Evolutionary conservation across 305 asterid species (phyloP).

Genomic region (Rubia peregrina): DNA sequence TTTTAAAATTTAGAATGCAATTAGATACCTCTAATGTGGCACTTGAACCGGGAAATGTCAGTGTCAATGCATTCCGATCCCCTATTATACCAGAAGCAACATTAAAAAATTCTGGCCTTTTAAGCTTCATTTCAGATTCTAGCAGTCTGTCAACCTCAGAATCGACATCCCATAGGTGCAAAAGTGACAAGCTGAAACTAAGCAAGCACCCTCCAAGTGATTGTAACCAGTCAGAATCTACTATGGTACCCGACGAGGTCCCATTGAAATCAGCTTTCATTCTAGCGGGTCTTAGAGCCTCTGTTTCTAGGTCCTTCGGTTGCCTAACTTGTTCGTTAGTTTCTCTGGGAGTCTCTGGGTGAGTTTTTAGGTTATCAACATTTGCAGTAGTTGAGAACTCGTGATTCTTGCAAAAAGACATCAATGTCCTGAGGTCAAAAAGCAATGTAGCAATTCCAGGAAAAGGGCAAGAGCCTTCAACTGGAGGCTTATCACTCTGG

Average conservation of each 20-base stretch:
- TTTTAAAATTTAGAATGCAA: neutral
- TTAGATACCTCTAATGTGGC: conserved; percentile 75
- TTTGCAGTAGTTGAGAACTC: conserved; percentile 32
- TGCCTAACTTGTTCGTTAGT: conserved; percentile 28
- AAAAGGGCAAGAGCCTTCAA: conserved; percentile 81
- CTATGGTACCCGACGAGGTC: conserved; percentile 28
- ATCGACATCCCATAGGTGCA: conserved; percentile 94
- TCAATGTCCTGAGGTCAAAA: conserved; percentile 73
- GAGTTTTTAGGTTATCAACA: conserved; percentile 26
- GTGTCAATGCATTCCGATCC: conserved; percentile 87
- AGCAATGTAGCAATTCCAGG: conserved; percentile 77
- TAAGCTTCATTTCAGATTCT: conserved; percentile 76
- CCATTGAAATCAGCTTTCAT: conserved; percentile 25
- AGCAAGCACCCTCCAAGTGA: conserved; percentile 64
- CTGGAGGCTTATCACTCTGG: conserved; percentile 51
- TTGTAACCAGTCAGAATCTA: conserved; percentile 43
- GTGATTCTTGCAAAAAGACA: conserved; percentile 59
- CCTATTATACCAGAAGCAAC: conserved; percentile 90
- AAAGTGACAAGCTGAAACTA: conserved; percentile 74
- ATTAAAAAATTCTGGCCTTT: conserved; percentile 54
- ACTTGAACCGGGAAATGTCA: conserved; percentile 66
- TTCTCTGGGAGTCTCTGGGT: conserved; percentile 36
- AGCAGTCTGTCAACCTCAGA: conserved; percentile 70
- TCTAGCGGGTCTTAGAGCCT: conserved; percentile 33
- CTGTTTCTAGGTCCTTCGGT: conserved; percentile 29